Percentiles rank a stretch among this genome's conserved stretches.
phyloP scores from a whole-genome alignment of 768 basidiomycete species.

The Chlorophyllum brunneum region DNA sequence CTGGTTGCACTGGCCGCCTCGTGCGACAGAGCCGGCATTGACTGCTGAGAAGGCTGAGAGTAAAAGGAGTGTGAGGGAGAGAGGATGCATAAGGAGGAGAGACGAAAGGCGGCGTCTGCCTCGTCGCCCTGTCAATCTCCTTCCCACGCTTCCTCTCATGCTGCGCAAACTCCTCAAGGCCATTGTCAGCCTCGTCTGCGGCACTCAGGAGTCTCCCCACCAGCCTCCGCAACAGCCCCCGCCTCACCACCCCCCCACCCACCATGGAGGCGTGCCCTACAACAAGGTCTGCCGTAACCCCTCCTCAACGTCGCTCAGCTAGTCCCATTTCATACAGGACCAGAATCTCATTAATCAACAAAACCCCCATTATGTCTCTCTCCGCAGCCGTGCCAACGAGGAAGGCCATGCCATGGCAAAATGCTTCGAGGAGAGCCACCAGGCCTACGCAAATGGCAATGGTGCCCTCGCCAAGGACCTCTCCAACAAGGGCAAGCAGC shows the following conservation, averaged over 20 bases:
- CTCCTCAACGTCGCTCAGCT: neutral
- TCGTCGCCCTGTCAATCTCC: neutral
- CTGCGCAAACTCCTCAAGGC: conserved; percentile 24
- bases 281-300: neutral
- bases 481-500: conserved; percentile 74
- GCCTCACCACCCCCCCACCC: neutral
- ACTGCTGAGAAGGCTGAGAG: conserved; percentile 36
- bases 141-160: neutral
- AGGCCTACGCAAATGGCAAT: conserved; percentile 70
- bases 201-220: conserved; percentile 7
- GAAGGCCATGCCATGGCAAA: conserved; percentile 79
- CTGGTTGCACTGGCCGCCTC: conserved; percentile 46
- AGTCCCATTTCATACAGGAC: conserved; percentile 29
- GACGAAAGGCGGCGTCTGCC: conserved; percentile 10
- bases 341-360: conserved; percentile 61
- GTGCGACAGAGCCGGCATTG: conserved; percentile 42
- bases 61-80: conserved; percentile 51
- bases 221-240: neutral
- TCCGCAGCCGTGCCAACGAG: conserved; percentile 72
- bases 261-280: neutral
- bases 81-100: conserved; percentile 21
- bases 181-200: conserved; percentile 19
- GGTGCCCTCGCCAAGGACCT: conserved; percentile 80
- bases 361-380: conserved; percentile 61
- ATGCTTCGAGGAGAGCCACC: conserved; percentile 67